Evolutionary conservation across 2,329 filamentous ascomycete species (phyloP).

Genomic region (Dothistroma pini): DNA sequence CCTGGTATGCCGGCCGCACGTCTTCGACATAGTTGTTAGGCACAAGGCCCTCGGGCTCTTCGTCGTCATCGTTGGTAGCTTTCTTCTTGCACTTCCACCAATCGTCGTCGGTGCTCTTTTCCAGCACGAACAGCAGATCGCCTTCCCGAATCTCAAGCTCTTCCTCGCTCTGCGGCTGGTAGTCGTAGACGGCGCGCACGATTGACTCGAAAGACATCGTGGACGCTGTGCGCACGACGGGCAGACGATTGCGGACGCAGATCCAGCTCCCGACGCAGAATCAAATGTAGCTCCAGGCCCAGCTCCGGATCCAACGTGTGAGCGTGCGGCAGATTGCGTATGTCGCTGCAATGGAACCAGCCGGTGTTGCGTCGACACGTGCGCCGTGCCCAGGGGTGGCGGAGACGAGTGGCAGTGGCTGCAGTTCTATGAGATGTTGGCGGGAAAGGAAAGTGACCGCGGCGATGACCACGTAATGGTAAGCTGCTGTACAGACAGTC

Average conservation of each 20-base stretch:
- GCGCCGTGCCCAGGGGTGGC: background rate
- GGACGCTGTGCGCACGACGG: background rate
- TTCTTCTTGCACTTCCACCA: slow-evolving; percentile 99
- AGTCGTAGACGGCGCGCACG: slow-evolving; percentile 89
- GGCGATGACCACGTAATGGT: background rate
- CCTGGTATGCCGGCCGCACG: slow-evolving; percentile 64
- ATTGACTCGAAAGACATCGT: slow-evolving; percentile 88
- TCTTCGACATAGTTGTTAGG: slow-evolving; percentile 95
- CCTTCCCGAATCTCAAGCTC: slow-evolving; percentile 83
- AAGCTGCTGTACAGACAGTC: background rate
- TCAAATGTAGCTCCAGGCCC: background rate
- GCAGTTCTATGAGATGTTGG: background rate
- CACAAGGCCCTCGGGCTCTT: slow-evolving; percentile 84
- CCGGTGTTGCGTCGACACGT: background rate
- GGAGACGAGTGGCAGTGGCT: background rate
- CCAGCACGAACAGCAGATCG: slow-evolving; percentile 82
- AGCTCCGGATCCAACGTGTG: background rate
- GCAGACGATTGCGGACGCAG: background rate
- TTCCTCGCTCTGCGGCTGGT: slow-evolving; percentile 77
- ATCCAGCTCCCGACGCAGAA: background rate
- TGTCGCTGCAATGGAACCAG: background rate
- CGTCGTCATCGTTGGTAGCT: slow-evolving; percentile 70
- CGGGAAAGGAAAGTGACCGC: background rate
- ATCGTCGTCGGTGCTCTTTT: slow-evolving; percentile 69
- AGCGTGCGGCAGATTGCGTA: background rate